Evolutionary conservation across 805 yeast species (phyloP).

Genomic region (Monosporozyma servazzii): DNA sequence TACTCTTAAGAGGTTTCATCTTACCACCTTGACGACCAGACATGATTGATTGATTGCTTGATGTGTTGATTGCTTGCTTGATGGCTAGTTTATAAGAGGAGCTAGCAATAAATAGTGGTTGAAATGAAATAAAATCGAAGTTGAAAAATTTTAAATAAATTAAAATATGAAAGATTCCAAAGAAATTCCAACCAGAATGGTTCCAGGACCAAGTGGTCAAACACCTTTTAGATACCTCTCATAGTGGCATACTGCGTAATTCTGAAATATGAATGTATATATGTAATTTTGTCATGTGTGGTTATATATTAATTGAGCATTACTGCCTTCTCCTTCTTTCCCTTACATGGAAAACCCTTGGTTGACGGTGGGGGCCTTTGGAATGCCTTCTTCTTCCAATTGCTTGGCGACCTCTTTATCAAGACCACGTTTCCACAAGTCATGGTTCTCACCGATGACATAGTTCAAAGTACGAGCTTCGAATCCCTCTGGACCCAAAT

Average conservation of each 20-base stretch:
- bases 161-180: neutral
- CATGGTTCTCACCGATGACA: conserved; percentile 68
- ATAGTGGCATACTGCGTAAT: no score
- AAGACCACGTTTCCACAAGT: conserved; percentile 47
- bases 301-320: neutral
- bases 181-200: neutral
- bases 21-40: conserved; percentile 98
- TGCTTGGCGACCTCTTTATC: conserved; percentile 21
- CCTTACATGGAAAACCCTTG: conserved; percentile 1
- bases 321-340: no score
- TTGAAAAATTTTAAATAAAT: neutral
- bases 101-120: neutral
- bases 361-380: conserved; percentile 12
- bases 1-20: conserved; percentile 69
- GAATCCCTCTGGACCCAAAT: conserved; percentile 49
- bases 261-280: no score
- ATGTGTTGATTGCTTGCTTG: neutral
- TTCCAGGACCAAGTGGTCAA: no score
- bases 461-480: conserved; percentile 50
- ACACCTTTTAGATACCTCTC: no score
- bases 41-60: conserved; percentile 35
- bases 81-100: neutral
- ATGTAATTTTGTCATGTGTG: neutral
- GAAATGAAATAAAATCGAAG: neutral
- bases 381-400: conserved; percentile 23